Evolutionary conservation across 805 yeast genomes (phyloP), one percentile per base, ranked within the genome.

Genomic region (Hanseniaspora lindneri): DNA sequence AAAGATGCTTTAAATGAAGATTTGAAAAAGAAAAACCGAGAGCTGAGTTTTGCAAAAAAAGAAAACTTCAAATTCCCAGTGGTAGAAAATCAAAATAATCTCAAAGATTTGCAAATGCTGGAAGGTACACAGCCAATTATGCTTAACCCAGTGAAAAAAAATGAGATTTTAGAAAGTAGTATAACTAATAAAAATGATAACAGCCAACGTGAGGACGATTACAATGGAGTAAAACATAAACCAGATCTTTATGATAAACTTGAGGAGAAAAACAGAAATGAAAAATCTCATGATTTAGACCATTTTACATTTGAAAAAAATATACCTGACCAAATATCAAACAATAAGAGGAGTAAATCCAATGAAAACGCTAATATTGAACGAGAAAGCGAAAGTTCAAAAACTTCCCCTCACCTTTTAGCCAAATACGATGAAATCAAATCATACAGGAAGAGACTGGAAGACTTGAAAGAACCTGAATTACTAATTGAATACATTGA

Each of bases 401-500:
- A 21, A 25, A 16, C 24, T 2, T 36, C 28, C 11, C 13, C 39
- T n/a, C 19, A n/a, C n/a, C n/a, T n/a, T n/a, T n/a, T 27, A n/a
- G 9, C 28, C 19, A 66, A 72, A 1, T 65, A 63, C 47, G 71
- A 68, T 54, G 57, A 62, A 11, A 58, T 72, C 50, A 72, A 74
- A 80, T 74, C 60, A 66, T 72, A 49, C 68, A 73, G 32, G 82
- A 77, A 51, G 71, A 69, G 56, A 52, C 71, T 52, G 67, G 76
- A 53, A 71, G 70, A 49, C 75, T 69, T 86, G 19, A 80, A 79
- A 58, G 95, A 89, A 58, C 94, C 95, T 0, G 77, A 75, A 17
- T 80, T 85, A n/a, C 73, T 87, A 56, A 85, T 86, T 63, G 86
- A 86, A 58, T 87, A 84, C 60, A 96, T 96, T 1, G 92, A 86